A percentile compares a stretch with the other conserved stretches of the same genome.
Evolutionary conservation across 169 alveolate genomes (phyloP).

Genomic region (Cryptosporidium viatorum): DNA sequence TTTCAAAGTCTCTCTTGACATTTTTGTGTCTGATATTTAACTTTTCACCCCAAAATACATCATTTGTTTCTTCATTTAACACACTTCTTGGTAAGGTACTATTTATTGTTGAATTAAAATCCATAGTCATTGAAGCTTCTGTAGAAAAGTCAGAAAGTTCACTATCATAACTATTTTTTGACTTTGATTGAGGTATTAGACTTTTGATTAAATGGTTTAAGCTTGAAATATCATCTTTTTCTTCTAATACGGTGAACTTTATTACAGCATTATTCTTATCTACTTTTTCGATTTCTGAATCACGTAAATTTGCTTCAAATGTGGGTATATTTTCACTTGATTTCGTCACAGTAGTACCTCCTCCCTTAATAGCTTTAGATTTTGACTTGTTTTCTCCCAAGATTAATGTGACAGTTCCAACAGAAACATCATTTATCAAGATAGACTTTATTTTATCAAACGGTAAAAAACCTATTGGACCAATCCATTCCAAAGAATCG

Average conservation of each 20-base stretch:
- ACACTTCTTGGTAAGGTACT: conserved; percentile 61
- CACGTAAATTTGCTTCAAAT: neutral
- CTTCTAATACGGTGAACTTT: conserved; percentile 37
- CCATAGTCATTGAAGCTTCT: conserved; percentile 16
- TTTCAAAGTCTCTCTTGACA: conserved; percentile 5
- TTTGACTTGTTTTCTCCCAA: neutral
- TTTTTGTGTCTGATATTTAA: conserved; percentile 23
- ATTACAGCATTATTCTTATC: neutral
- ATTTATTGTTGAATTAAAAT: neutral
- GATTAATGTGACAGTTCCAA: conserved; percentile 29
- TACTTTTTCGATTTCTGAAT: neutral
- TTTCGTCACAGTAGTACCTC: neutral
- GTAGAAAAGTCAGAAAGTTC: conserved; percentile 32
- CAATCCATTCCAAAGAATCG: conserved; percentile 66
- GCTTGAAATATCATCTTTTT: conserved; percentile 64
- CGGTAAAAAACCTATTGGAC: conserved; percentile 64
- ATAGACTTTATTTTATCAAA: conserved; percentile 22
- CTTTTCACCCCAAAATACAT: conserved; percentile 68
- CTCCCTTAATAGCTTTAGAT: neutral
- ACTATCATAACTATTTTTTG: neutral
- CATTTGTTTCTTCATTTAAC: conserved; percentile 49
- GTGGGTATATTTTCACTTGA: neutral
- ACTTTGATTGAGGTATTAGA: conserved; percentile 29
- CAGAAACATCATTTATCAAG: neutral
- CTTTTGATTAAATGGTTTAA: conserved; percentile 29